phyloP scores from a whole-genome alignment of 768 basidiomycete genomes.

The Strobilomyces echinocephalus region DNA sequence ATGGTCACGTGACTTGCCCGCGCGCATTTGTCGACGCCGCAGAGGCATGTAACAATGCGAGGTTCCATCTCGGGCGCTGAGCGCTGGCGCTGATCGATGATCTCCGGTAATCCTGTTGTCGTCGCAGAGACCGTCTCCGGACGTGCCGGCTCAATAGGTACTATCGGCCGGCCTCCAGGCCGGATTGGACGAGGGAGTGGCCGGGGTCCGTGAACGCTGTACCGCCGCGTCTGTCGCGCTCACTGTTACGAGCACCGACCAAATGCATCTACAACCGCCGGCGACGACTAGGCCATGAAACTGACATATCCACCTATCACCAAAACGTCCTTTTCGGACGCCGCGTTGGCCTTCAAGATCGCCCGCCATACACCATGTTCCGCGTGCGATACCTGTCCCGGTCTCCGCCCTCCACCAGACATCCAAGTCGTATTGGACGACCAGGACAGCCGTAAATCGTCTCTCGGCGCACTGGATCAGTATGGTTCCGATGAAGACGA shows the following conservation, averaged over 20 bases:
- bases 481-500: slow-evolving; percentile 73
- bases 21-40: too few species aligned
- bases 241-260: background rate
- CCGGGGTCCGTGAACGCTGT: slow-evolving; percentile 5
- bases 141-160: too few species aligned
- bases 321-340: slow-evolving; percentile 43
- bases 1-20: too few species aligned
- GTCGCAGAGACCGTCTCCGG: too few species aligned
- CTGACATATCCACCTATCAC: slow-evolving; percentile 64
- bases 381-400: slow-evolving; percentile 59
- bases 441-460: slow-evolving; percentile 38
- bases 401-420: slow-evolving; percentile 60
- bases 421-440: slow-evolving; percentile 57
- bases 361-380: slow-evolving; percentile 77
- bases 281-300: slow-evolving; percentile 43
- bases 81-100: too few species aligned
- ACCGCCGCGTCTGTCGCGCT: background rate
- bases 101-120: too few species aligned
- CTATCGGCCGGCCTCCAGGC: too few species aligned
- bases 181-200: background rate
- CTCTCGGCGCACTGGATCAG: slow-evolving; percentile 52
- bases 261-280: background rate
- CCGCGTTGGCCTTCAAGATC: slow-evolving; percentile 65
- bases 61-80: too few species aligned
- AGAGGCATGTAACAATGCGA: too few species aligned